Evolutionary conservation across 148 eudicot genomes (phyloP), one percentile per base, ranked within the genome.

Genomic region (Chenopodium berlandieri): DNA sequence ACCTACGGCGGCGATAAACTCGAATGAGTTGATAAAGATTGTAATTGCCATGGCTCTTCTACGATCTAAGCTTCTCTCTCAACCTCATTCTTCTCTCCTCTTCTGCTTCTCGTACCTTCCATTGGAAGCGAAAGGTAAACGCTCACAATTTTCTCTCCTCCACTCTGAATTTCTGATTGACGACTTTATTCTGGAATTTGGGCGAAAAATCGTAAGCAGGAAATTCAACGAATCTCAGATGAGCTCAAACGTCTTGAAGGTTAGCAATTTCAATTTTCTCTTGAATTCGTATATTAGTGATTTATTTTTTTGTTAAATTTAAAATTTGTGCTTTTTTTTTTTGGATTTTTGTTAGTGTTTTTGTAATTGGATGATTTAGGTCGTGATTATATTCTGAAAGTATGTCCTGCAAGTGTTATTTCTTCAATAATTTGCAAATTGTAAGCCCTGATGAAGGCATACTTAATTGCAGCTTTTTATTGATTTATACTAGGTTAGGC

Each of bases 331-430:
- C 65, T 23, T 23, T 32, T 27, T 32, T 12, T 34, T 46, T 17
- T 25, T 40, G 56, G 37, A 56, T 23, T 37, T 64, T 46, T 20
- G 23, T 4, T 46, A 48, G 9, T 46, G 34, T 37, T 46, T 60
- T 50, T 75, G 79, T 17, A 9, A 70, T 64, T 78, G 91, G 97
- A 90, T 81, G 89, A 85, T 73, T 56, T 86, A 22, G 84, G 83
- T 19, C 78, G 84, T 69, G 97, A 92, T 84, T 92, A 69, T 90
- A 88, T 71, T 90, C 90, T 3, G 82, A 88, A 83, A 81, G 58
- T 75, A 91, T 91, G 12, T 83, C 91, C 50, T 94, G 98, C 90
- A 91, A 89, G 79, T 93, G 98, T 88, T 91, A 91, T 79, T 96
- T 96, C 90, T 93, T 90, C 73, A 88, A 80, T 73, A 85, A 90